phyloP scores from a whole-genome alignment of 2,329 filamentous ascomycete species.

The Pseudogymnoascus sp. region DNA sequence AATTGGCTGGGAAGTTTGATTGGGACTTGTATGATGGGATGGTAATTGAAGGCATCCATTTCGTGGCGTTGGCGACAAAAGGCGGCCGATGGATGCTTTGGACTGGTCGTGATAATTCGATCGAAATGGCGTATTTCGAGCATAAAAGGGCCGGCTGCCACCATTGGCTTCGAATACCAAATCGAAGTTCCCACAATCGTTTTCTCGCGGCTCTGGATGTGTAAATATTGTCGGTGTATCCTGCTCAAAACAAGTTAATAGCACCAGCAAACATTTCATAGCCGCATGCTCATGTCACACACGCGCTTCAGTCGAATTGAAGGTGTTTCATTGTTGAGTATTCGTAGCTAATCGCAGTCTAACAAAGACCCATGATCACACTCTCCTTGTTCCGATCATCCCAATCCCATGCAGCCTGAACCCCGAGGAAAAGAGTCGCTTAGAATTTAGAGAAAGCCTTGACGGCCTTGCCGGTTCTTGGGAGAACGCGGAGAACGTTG shows the following conservation, averaged over 20 bases:
- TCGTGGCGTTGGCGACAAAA: too few species aligned
- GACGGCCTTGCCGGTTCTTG: slow-evolving; percentile 92
- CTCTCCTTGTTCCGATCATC: slow-evolving; percentile 26
- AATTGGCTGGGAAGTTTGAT: too few species aligned
- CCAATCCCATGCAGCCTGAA: slow-evolving; percentile 29
- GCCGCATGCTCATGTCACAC: slow-evolving; percentile 8
- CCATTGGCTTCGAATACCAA: background rate
- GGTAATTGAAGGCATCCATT: too few species aligned
- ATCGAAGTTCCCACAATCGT: background rate
- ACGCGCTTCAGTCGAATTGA: slow-evolving; percentile 7
- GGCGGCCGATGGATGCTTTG: background rate
- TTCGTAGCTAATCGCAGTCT: slow-evolving; percentile 9
- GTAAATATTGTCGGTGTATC: background rate
- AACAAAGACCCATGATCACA: slow-evolving; percentile 22
- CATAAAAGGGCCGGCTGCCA: background rate
- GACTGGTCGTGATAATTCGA: background rate
- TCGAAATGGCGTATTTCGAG: background rate
- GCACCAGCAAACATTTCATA: slow-evolving; percentile 4
- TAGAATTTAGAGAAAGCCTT: slow-evolving; percentile 99
- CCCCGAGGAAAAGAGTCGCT: slow-evolving; percentile 31
- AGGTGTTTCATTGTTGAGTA: slow-evolving; percentile 10
- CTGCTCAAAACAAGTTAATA: slow-evolving; percentile 6
- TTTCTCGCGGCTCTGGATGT: background rate
- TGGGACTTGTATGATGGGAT: too few species aligned
- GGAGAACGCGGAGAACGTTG: slow-evolving; percentile 98